These are phyloP conservation scores for Taiwanofungus camphoratus DNA, from an alignment of 1,284 basidiomycete species.

Conservation along the genomic window DNA sequence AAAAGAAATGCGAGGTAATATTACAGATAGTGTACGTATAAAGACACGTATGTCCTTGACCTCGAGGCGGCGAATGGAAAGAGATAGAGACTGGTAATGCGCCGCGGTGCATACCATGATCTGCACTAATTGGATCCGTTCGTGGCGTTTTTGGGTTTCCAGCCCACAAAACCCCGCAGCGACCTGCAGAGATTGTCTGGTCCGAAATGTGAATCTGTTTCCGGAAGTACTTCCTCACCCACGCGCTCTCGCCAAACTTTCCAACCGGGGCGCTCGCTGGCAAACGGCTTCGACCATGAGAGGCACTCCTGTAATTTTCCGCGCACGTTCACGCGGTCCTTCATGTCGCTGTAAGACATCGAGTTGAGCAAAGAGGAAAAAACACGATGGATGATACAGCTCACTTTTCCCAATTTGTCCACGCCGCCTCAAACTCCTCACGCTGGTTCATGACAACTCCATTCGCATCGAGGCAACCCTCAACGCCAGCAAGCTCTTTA, in stretches of 20 bases:
- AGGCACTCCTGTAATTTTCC: slow-evolving; percentile 39
- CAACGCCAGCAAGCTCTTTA: slow-evolving; percentile 36
- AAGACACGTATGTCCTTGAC: too few relatives aligned
- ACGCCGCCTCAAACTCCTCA: slow-evolving; percentile 60
- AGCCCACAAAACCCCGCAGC: slow-evolving; percentile 38
- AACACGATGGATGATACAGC: slow-evolving; percentile 16
- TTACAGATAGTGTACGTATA: too few relatives aligned
- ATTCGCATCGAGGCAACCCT: slow-evolving; percentile 7
- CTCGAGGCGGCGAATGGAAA: too few relatives aligned
- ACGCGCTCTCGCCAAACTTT: slow-evolving; percentile 41
- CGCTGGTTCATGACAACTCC: slow-evolving; percentile 28
- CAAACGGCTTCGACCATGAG: slow-evolving; percentile 47
- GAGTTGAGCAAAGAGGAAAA: slow-evolving; percentile 1
- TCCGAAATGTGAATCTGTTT: slow-evolving; percentile 12
- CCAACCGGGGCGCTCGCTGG: slow-evolving; percentile 44
- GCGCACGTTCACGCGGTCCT: slow-evolving; percentile 60
- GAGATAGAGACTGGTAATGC: too few relatives aligned
- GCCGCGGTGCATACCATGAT: too few relatives aligned
- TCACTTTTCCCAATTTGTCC: slow-evolving; percentile 66
- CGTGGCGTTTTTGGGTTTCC: slow-evolving; percentile 23
- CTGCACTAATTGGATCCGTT: too few relatives aligned
- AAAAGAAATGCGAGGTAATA: too few relatives aligned
- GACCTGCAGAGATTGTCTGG: slow-evolving; percentile 36
- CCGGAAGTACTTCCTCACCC: slow-evolving; percentile 10
- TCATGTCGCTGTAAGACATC: slow-evolving; percentile 63